Base-by-base conservation (phyloP, 179 eudicot species). In the Heliamphora pulchella region DNA sequence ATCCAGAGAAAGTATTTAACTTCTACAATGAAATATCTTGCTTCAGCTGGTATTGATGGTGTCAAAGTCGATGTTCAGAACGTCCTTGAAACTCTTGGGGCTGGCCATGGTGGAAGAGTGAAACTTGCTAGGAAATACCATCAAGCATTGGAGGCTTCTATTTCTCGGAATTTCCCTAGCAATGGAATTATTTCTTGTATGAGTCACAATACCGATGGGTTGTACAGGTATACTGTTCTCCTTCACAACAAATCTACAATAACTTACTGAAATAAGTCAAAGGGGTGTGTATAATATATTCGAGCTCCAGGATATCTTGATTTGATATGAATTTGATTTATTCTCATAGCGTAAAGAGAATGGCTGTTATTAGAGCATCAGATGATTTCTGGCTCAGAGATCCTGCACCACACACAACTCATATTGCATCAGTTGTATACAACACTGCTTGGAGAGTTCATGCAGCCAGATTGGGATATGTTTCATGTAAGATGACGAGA, bases 381-480 rank as follows among this genome's bases (percentile, higher is more conserved):
- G 97, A 92, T 82, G 97, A 92, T 84, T 93, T 93, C 73, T 93
- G 92, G 92, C 94, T 96, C 0, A 84, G 86, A 77, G 96, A 90
- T 86, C 90, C 93, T 2, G 94, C 96, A 39, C 91, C 97, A 53
- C 97, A 93, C 88, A 93, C 97, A 8, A 91, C 91, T 76, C 97
- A 91, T 80, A 90, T 93, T 82, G 91, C 95, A 73, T 91, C 97
- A 6, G 93, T 91, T 75, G 97, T 95, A 17, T 93, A 93, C 80
- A 93, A 93, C 80, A 89, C 91, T 93, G 31, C 31, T 31, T 0
- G 31, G 31, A 31, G 31, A 31, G 31, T 31, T 93, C 71, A 91
- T 91, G 95, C 97, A 93, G 86, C 95, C 97, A 31, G 97, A 93
- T 82, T 93, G 97, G 97, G 97, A 93, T 86, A 93, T 93, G 97